Base-by-base conservation (phyloP, 75 land plant species). In the Adiantum capillusveneris region DNA sequence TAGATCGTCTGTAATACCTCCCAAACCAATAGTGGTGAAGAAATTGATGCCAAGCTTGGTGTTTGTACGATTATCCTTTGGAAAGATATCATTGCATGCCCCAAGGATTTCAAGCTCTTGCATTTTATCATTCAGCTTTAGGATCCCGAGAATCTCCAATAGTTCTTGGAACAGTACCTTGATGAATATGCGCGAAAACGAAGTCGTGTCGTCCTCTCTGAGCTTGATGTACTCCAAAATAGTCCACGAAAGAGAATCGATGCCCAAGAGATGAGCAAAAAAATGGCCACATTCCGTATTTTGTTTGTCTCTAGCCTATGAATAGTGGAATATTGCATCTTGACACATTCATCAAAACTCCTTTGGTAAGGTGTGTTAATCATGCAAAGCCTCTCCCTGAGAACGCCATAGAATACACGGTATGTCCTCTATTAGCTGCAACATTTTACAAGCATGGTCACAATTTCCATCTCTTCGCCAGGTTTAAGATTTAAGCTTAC, bases 401-500 rank as follows among this genome's bases (percentile, higher is more conserved):
- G 48, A 12, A 84, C 83, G 53, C 96, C 91, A 67, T 86, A 86
- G 58, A 79, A 86, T 0, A 83, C 70, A 0, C 76, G 75, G 34
- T 84, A 90, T 12, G 87, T 86, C 19, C 87, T 68, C 62, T 90
- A 87, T 43, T 90, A 87, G 57, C 87, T 86, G 73, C 96, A 90
- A 29, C 91, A 90, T 49, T 90, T 91, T 71, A 90, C 44, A 37
- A 90, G 63, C 96, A 90, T 90, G 20, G 84, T 84, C 57, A 87
- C 84, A 5, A 86, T 56, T 68, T 86, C 96, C 84, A 86, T 90
- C 91, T 90, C 96, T 75, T 91, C 92, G 46, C 97, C 97, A 62
- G 97, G 76, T 63, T 91, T 83, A 29, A 91, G 73, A 68, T 84
- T 91, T 51, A 91, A 87, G 65, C 87, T 87, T 27, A 91, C 61